Evolutionary conservation across 805 yeast genomes (phyloP), one percentile per base, ranked within the genome.

Genomic region (Ogataea sp.): DNA sequence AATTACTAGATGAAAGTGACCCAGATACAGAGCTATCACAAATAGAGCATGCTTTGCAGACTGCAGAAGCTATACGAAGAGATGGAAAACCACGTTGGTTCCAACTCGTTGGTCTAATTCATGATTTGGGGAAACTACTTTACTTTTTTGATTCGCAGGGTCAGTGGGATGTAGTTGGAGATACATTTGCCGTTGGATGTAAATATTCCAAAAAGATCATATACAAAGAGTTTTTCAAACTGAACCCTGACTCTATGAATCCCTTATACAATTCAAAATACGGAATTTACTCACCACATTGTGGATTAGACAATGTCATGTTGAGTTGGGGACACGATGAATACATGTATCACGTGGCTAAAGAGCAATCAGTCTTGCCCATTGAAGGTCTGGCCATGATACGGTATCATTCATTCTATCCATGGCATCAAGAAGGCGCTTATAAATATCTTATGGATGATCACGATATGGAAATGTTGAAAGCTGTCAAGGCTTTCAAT

Each of bases 81-180:
- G 87, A 80, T 48, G 71, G 73, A 2, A 75, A 77, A 51, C 88
- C 88, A 1, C 58, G 85, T 25, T 80, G 88, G 88, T 80, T 80
- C 65, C 87, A 80, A 55, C 58, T 80, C 20, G 85, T 80, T 7
- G 88, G 88, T 1, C 58, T 80, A 25, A 77, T 80, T 31, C 88
- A 80, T 51, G 88, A 80, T 53, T 59, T 80, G 43, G 88, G 88
- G 1, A 80, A 80, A 50, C 64, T 80, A 15, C 62, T 80, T 15
- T 80, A 80, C 53, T 80, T 80, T 46, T 80, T 73, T 50, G 86
- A 78, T 48, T 79, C 85, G 13, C 68, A 75, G 48, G 87, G 87
- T 7, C 87, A 80, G 54, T 80, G 87, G 87, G 86, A 80, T 52
- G 88, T 80, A 24, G 88, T 80, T 17, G 88, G 88, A 6, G 88